Percentiles rank a stretch among this genome's conserved stretches.
These are phyloP conservation scores for Afroboletus lepidellus DNA, from an alignment of 1,284 basidiomycete species.

Conservation along the genomic window DNA sequence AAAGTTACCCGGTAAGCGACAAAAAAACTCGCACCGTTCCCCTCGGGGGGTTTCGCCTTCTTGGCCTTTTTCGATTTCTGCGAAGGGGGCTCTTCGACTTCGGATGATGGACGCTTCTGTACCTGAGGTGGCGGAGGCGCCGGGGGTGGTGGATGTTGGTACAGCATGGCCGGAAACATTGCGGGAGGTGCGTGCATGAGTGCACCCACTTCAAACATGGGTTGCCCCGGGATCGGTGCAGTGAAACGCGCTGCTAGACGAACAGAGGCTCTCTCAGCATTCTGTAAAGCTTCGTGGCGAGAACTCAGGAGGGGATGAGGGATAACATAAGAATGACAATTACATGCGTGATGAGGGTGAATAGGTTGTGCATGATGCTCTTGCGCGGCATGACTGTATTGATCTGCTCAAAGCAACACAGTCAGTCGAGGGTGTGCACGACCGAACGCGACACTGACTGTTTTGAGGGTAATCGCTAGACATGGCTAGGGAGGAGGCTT, in stretches of 20 bases:
- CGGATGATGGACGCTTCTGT: conserved; percentile 39
- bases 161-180: conserved; percentile 33
- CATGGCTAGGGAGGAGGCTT: conserved; percentile 28
- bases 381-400: conserved; percentile 29
- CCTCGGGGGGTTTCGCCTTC: conserved; percentile 38
- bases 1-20: conserved; percentile 4
- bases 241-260: conserved; percentile 54
- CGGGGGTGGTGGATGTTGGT: conserved; percentile 28
- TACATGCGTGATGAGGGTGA: conserved; percentile 34
- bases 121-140: conserved; percentile 30
- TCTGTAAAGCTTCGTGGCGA: conserved; percentile 44
- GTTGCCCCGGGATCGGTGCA: conserved; percentile 34
- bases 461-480: conserved; percentile 31
- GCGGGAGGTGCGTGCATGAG: conserved; percentile 33
- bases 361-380: conserved; percentile 34
- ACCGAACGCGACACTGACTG: conserved; percentile 28
- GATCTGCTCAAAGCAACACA: conserved; percentile 21
- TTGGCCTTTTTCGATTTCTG: conserved; percentile 44
- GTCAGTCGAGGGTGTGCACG: conserved; percentile 16
- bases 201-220: conserved; percentile 34
- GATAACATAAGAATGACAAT: conserved; percentile 23
- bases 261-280: conserved; percentile 51
- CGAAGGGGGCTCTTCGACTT: conserved; percentile 34
- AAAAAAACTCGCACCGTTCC: conserved; percentile 30
- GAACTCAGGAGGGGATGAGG: conserved; percentile 21